A percentile compares a stretch with the other conserved stretches of the same genome.
phyloP scores from a whole-genome alignment of 2,329 filamentous ascomycete species.

The Myriosclerotinia duriaeana region DNA sequence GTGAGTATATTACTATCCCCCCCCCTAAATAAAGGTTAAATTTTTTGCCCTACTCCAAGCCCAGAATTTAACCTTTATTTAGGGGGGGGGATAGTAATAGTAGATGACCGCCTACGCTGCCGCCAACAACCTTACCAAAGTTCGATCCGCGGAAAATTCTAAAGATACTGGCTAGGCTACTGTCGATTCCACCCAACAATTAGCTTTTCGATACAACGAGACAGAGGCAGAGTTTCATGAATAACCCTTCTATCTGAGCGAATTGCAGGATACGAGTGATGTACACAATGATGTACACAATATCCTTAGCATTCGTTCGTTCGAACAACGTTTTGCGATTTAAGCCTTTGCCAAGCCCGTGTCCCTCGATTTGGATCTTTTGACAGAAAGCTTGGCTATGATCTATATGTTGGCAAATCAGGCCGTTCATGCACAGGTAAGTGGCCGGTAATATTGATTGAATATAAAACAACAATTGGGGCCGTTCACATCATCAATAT shows the following conservation, averaged over 20 bases:
- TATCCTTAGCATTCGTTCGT: constrained; percentile 3
- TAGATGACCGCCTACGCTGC: constrained; percentile 3
- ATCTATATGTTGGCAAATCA: background rate
- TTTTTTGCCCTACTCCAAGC: too few species aligned
- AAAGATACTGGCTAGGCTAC: background rate
- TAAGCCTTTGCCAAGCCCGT: constrained; percentile 15
- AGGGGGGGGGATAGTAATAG: too few species aligned
- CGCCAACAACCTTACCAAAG: background rate
- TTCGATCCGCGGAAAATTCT: background rate
- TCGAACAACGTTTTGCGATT: background rate
- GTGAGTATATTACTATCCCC: background rate
- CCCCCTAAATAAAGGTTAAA: too few species aligned
- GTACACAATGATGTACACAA: background rate
- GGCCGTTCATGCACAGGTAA: constrained; percentile 5
- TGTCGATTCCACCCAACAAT: constrained; percentile 9
- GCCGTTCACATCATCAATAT: background rate
- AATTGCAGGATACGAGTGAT: background rate
- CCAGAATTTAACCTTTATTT: too few species aligned
- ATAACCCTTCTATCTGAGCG: constrained; percentile 4
- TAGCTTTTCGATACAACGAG: constrained; percentile 14
- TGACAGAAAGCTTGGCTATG: constrained; percentile 18
- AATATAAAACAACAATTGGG: background rate
- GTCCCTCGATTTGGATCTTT: constrained; percentile 4
- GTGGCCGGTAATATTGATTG: background rate
- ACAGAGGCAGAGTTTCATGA: constrained; percentile 13